Conservation (phyloP, 176 grass and related monocot genomes). For the Alopecurus myosuroides region DNA sequence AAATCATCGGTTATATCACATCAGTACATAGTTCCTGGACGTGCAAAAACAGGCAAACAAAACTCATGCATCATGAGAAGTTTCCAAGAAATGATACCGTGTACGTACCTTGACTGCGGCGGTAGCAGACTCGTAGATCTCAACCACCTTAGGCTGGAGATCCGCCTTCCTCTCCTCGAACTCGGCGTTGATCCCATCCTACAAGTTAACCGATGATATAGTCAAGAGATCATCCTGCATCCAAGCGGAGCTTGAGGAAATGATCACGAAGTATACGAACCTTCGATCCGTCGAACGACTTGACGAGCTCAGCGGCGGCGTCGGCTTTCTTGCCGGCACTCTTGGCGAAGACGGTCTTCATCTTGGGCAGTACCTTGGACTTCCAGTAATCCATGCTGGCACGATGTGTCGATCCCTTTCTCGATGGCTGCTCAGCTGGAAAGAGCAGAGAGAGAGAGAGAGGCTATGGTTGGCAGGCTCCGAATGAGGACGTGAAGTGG, state of each 20-base stretch:
- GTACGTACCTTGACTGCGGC: constrained; percentile 45
- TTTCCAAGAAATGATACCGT: too few relatives aligned
- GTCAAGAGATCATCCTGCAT: neutral
- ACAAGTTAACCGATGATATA: neutral
- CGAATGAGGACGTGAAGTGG: constrained; percentile 22
- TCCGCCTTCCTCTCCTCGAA: constrained; percentile 59
- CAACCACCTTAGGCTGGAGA: constrained; percentile 60
- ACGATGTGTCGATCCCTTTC: neutral
- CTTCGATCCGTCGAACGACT: constrained; percentile 58
- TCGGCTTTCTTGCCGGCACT: constrained; percentile 45
- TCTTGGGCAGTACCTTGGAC: constrained; percentile 54
- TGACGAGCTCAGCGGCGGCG: constrained; percentile 49
- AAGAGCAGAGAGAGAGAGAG: neutral
- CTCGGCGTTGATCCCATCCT: constrained; percentile 53
- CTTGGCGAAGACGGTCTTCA: constrained; percentile 48
- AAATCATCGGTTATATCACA: neutral
- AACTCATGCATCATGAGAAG: neutral
- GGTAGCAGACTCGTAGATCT: constrained; percentile 62
- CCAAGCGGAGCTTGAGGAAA: neutral
- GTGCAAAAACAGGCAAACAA: too few relatives aligned
- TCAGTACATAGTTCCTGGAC: neutral
- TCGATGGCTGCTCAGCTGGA: neutral
- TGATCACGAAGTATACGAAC: neutral
- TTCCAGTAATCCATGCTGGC: constrained; percentile 52
- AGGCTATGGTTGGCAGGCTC: neutral